phyloP scores from a whole-genome alignment of 1,284 basidiomycete species.

The Fomitopsis pinicola region DNA sequence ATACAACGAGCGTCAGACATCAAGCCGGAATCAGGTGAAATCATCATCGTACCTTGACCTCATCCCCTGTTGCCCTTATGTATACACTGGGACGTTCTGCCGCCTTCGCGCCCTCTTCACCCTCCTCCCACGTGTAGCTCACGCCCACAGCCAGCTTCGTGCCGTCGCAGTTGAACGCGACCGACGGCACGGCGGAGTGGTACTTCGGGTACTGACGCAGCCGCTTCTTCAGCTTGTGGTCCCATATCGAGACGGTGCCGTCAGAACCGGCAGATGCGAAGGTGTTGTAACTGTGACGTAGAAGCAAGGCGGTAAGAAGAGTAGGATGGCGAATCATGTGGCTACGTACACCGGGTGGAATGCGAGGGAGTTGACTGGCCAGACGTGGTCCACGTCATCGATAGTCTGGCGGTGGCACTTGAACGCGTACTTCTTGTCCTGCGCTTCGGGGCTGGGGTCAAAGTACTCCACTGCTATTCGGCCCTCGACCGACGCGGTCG shows the following conservation, averaged over 20 bases:
- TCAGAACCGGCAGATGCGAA: conserved; percentile 95
- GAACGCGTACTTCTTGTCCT: conserved; percentile 96
- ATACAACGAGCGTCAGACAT: neutral
- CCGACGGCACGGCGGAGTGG: conserved; percentile 62
- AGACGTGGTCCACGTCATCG: conserved; percentile 95
- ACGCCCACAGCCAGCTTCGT: conserved; percentile 77
- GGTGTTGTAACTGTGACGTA: conserved; percentile 71
- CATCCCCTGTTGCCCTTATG: conserved; percentile 35
- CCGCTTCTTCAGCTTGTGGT: conserved; percentile 94
- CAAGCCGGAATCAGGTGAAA: no score
- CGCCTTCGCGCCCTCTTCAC: conserved; percentile 60
- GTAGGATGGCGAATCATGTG: neutral
- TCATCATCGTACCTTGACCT: conserved; percentile 50
- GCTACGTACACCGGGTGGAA: conserved; percentile 81
- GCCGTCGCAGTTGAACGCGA: conserved; percentile 84
- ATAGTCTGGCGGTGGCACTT: conserved; percentile 93
- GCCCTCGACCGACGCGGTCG: conserved; percentile 92
- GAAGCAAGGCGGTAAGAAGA: neutral
- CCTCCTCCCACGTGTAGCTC: conserved; percentile 87
- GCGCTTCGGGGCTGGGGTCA: conserved; percentile 70
- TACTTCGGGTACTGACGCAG: conserved; percentile 87
- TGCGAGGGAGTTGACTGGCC: conserved; percentile 92
- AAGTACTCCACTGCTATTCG: conserved; percentile 98
- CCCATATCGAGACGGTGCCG: conserved; percentile 91
- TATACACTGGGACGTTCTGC: conserved; percentile 35